A percentile compares a stretch with the other conserved stretches of the same genome.
These are phyloP conservation scores for Nidula niveotomentosa DNA, from an alignment of 1,284 basidiomycete species.

Conservation along the genomic window DNA sequence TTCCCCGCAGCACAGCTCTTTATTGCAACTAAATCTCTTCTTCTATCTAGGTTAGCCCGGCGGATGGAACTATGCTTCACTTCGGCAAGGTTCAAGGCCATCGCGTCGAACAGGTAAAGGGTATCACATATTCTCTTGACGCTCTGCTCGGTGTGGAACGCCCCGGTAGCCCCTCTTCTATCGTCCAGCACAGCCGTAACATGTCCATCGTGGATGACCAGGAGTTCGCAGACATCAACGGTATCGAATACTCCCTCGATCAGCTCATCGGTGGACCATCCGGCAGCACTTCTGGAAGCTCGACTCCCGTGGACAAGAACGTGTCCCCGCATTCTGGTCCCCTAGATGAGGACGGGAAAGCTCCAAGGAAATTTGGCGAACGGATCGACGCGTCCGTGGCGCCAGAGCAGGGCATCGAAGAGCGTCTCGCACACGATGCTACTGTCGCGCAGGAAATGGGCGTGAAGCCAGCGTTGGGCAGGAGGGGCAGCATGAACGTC, in stretches of 20 bases:
- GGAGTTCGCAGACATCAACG: conserved; percentile 96
- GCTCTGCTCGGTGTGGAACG: conserved; percentile 83
- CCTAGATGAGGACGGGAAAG: conserved; percentile 20
- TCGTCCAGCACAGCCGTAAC: conserved; percentile 42
- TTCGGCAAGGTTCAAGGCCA: conserved; percentile 85
- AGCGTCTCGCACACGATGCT: conserved; percentile 62
- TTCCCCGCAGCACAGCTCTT: background rate
- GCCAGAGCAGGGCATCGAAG: conserved; percentile 47
- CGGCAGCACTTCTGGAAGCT: conserved; percentile 18
- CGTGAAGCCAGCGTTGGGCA: conserved; percentile 41
- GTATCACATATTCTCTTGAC: conserved; percentile 94
- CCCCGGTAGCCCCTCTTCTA: conserved; percentile 36
- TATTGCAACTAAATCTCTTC: background rate
- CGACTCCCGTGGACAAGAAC: conserved; percentile 26
- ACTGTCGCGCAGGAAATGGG: conserved; percentile 73
- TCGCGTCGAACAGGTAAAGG: conserved; percentile 96
- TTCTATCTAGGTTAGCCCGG: conserved; percentile 75
- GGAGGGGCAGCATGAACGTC: conserved; percentile 42
- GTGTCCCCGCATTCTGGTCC: conserved; percentile 3
- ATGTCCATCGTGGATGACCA: conserved; percentile 73
- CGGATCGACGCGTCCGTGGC: conserved; percentile 65
- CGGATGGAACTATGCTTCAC: conserved; percentile 92
- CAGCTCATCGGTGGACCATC: conserved; percentile 62
- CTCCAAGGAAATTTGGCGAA: conserved; percentile 57
- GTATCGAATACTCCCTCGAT: conserved; percentile 92